Base-by-base conservation (phyloP, 495 filamentous ascomycete species). In the Talaromyces stipitatus region DNA sequence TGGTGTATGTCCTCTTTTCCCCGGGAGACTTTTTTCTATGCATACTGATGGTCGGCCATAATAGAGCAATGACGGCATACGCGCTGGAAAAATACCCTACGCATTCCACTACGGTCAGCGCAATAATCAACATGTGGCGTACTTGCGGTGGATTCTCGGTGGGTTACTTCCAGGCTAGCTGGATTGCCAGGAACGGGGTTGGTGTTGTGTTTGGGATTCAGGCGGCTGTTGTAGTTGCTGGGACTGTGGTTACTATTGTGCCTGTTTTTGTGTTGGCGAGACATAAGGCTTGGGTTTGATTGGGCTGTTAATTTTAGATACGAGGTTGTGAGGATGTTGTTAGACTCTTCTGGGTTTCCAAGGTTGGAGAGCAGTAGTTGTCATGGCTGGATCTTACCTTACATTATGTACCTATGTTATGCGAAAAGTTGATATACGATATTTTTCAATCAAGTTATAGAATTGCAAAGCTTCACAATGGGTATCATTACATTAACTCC, bases 141-240 rank as follows among this genome's bases (percentile, higher is more conserved):
- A 76, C 72, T 8, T 68, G 69, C 23, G 71, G 73, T 54, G 77
- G 77, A 2, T 79, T 79, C 47, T 66, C 66, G 0, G 72, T 79
- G 16, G 70, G 66, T 12, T 79, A 80, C 50, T 77, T 79, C 65
- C 73, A 79, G 60, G 60, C 69, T 14, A 55, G 65, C 1, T 80
- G 77, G 77, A 74, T 76, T 16, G 56, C 54, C 10, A 59, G 57
- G 1, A 71, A 72, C 56, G 75, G 76, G 3, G 41, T 70, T 1
- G 75, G 70, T 0, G 62, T 76, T 1, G 68, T 76, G 0, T 78
- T 79, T 62, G 76, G 75, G 0, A 63, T 67, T 2, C 76, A 80
- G 59, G 74, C 71, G 16, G 67, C 63, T 16, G 66, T 78, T 24
- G 64, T 78, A 8, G 66, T 67, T 28, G 63, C 61, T 2, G 62